A percentile compares a stretch with the other conserved stretches of the same genome.
phyloP scores from a whole-genome alignment of 495 filamentous ascomycete genomes.

The Podospora bellae-mahoneyi region DNA sequence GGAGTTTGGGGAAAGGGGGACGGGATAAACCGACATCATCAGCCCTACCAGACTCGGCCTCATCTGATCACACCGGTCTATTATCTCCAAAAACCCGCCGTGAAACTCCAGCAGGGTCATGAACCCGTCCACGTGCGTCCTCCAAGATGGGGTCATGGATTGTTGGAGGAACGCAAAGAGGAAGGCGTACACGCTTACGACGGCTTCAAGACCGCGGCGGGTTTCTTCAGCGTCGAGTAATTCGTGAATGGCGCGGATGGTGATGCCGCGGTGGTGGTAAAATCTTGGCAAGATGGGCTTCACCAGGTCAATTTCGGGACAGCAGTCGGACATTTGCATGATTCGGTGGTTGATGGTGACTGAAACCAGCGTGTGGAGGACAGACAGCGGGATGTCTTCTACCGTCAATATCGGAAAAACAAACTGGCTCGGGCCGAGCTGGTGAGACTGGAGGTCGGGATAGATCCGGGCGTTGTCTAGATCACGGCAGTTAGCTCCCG shows the following conservation, averaged over 20 bases:
- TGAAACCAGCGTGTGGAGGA: conserved; percentile 20
- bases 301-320: background rate
- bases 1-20: background rate
- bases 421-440: conserved; percentile 15
- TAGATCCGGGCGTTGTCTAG: conserved; percentile 24
- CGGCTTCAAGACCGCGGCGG: conserved; percentile 17
- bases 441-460: conserved; percentile 12
- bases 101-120: conserved; percentile 28
- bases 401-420: background rate
- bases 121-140: conserved; percentile 35
- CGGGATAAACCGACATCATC: conserved; percentile 23
- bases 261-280: conserved; percentile 25
- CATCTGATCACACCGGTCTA: conserved; percentile 13
- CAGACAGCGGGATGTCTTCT: conserved; percentile 7
- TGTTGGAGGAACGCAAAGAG: conserved; percentile 32
- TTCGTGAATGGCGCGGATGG: conserved; percentile 25
- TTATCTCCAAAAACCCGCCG: conserved; percentile 23
- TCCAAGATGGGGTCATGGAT: conserved; percentile 32
- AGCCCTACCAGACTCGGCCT: conserved; percentile 26
- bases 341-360: conserved; percentile 21
- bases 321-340: conserved; percentile 8
- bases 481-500: background rate
- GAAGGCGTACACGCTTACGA: conserved; percentile 25
- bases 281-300: conserved; percentile 16
- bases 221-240: conserved; percentile 21